Evolutionary conservation across 169 alveolate genomes (phyloP), one percentile per base, ranked within the genome.

Genomic region (Eimeria sp.): DNA sequence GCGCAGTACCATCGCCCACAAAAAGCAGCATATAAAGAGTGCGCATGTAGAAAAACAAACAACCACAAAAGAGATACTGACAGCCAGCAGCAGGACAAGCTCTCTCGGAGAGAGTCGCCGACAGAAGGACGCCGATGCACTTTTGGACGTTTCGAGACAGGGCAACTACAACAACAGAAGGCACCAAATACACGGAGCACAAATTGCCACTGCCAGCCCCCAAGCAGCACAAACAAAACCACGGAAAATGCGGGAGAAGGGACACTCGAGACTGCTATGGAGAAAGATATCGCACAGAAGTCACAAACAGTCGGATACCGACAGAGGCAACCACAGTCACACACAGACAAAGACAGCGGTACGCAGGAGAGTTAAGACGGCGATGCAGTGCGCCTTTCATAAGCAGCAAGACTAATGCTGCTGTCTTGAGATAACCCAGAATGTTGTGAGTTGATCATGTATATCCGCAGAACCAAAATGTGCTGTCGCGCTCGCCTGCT

Each of bases 401-500:
- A 30, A 65, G 75, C 75, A 65, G 43, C 75, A 25, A 65, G 75
- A 10, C 75, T 65, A 43, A 43, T 65, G 43, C 43, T 6, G 43
- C n/a, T 65, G 43, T 65, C 75, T 25, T 7, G 25, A 3, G 75
- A 65, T 25, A 40, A 20, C 43, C 34, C 43, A 9, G 43, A 13
- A 20, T 20, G 43, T 5, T 1, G 5, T 65, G 43, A 20, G 43
- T 57, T 47, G 25, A 9, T 58, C 57, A n/a, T 1, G 61, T 47
- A 58, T 14, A 34, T 1, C 45, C 5, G 43, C 30, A 22, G n/a
- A 10, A 51, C 22, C 63, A 58, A 10, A 9, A 78, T 13, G 89
- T 80, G 54, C 49, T 57, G 78, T 11, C 88, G 25, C 1, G 80
- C 96, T 67, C 96, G 97, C 97, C 72, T 89, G 51, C 18, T 86